Conservation (phyloP, 2,329 filamentous ascomycete genomes). For the Aspergillus aculeatinus region DNA sequence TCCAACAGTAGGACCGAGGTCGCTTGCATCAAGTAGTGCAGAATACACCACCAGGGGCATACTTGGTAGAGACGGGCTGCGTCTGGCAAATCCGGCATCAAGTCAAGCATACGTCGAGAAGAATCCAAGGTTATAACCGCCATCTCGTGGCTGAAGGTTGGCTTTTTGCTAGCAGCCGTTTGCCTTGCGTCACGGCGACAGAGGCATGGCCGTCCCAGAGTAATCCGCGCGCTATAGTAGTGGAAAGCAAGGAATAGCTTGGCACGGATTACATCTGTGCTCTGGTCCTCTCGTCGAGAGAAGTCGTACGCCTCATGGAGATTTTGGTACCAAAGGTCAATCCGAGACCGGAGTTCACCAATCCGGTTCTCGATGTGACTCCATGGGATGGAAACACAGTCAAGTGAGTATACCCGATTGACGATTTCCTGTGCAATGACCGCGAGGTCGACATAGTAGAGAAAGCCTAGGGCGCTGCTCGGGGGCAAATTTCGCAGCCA, state of each 20-base stretch:
- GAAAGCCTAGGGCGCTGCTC: slow-evolving; percentile 38
- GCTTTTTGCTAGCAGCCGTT: slow-evolving; percentile 20
- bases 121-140: slow-evolving; percentile 42
- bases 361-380: slow-evolving; percentile 43
- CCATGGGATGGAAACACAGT: slow-evolving; percentile 42
- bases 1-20: slow-evolving; percentile 48
- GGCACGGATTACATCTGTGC: slow-evolving; percentile 34
- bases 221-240: slow-evolving; percentile 47
- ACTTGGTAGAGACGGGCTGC: slow-evolving; percentile 41
- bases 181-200: slow-evolving; percentile 43
- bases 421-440: slow-evolving; percentile 44
- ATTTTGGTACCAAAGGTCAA: slow-evolving; percentile 40
- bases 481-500: slow-evolving; percentile 40
- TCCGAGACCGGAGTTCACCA: slow-evolving; percentile 36
- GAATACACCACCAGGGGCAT: slow-evolving; percentile 47
- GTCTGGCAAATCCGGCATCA: slow-evolving; percentile 46
- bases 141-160: slow-evolving; percentile 41
- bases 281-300: slow-evolving; percentile 31
- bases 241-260: slow-evolving; percentile 45
- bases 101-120: slow-evolving; percentile 38
- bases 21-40: slow-evolving; percentile 48
- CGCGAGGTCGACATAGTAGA: slow-evolving; percentile 41
- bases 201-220: slow-evolving; percentile 47
- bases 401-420: slow-evolving; percentile 43
- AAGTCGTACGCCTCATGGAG: slow-evolving; percentile 41